Evolutionary conservation across 495 filamentous ascomycete genomes (phyloP), one percentile per base, ranked within the genome.

Genomic region (Niebla homalea): DNA sequence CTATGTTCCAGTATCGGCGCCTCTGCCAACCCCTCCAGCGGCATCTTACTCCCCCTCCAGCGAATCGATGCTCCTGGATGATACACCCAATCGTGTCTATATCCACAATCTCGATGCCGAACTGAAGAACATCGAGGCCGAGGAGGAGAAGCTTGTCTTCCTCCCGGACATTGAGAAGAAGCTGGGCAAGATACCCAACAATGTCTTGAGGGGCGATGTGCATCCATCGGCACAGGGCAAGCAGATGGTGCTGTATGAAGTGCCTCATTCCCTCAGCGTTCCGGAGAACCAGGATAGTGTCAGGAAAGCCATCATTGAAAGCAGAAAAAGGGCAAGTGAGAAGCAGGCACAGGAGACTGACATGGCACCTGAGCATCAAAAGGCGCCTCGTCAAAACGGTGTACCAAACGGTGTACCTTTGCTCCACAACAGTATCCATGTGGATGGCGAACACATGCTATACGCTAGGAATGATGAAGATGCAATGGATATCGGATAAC

Each of bases 21-120:
- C 64, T 20, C 57, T 53, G 36, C 56, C 58, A 29, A 29, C 41
- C 20, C 49, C 36, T 20, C 52, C 59, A 36, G 39, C 52, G 7
- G 32, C 40, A 18, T 36, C 52, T 19, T 41, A 53, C 22, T 51
- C 19, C 21, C 25, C 49, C 5, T 35, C 43, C 51, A 32, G 29
- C 29, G 82, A 89, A 56, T 54, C 64, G 35, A 94, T 98, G 92
- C 74, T 85, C 45, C 66, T 97, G 46, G 92, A 98, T 68, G 82
- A 95, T 63, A 83, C 89, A 16, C 82, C 83, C 55, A 70, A 90
- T 64, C 87, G 81, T 50, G 77, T 94, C 46, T 98, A 89, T 70
- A 88, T 98, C 60, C 77, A 89, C 70, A 78, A 92, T 62, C 70
- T 98, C 21, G 92, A 94, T 56, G 84, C 77, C 47, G 90, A 98